These are phyloP conservation scores for Nannochloropsis salina DNA, from an alignment of 108 stramenopile genomes.

Conservation along the genomic window DNA sequence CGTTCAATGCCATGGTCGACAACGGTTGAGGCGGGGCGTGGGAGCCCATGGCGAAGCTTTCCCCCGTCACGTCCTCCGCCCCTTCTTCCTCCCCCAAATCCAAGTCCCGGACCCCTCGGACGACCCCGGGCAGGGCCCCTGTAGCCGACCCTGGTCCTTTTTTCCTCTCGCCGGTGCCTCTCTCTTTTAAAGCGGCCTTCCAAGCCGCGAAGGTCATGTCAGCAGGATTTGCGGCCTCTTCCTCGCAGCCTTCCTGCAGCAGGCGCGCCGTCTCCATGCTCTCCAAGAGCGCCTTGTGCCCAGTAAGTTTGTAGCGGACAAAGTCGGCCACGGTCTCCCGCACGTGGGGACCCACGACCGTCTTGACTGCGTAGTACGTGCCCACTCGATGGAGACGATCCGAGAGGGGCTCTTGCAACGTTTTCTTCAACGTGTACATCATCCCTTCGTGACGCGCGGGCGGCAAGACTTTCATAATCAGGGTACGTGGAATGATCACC, in stretches of 20 bases:
- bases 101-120: neutral
- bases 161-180: neutral
- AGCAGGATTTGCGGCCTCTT: neutral
- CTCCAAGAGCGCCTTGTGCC: neutral
- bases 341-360: neutral
- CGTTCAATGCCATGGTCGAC: slow-evolving; percentile 3
- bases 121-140: neutral
- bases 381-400: neutral
- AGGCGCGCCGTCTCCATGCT: neutral
- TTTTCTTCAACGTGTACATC: slow-evolving; percentile 14
- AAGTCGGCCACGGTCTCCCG: neutral
- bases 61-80: neutral
- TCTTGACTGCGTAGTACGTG: slow-evolving; percentile 18
- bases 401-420: neutral
- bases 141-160: too few species aligned
- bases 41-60: neutral
- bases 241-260: neutral
- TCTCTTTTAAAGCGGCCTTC: neutral
- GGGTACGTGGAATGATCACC: neutral
- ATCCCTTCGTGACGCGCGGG: neutral
- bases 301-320: neutral
- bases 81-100: neutral
- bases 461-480: slow-evolving; percentile 12
- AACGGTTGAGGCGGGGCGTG: neutral
- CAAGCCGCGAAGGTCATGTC: neutral